A percentile compares a stretch with the other conserved stretches of the same genome.
phyloP scores from a whole-genome alignment of 768 basidiomycete genomes.

The Pleurotus sapidus region DNA sequence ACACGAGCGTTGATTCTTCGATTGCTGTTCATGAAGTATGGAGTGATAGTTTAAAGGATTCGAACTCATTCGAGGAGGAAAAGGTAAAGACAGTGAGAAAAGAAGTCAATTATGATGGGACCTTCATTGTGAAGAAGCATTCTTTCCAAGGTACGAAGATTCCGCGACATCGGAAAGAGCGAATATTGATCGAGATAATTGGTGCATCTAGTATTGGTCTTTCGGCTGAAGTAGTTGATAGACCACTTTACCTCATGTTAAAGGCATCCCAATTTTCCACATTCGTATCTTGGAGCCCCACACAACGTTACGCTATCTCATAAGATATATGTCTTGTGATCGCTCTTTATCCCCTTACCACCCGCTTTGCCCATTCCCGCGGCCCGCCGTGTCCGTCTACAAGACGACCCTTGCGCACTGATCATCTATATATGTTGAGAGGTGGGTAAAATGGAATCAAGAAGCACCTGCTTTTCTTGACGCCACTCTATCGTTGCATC shows the following conservation, averaged over 20 bases:
- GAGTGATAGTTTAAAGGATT: conserved; percentile 39
- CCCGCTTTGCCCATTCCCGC: not conserved
- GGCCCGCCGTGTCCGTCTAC: not conserved
- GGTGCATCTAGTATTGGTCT: not conserved
- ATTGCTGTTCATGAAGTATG: conserved; percentile 51
- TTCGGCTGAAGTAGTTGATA: not conserved
- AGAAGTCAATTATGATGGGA: conserved; percentile 29
- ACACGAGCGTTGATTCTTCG: conserved; percentile 14
- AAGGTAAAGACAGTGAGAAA: conserved; percentile 30
- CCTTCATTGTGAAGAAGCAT: conserved; percentile 38
- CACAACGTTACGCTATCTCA: not conserved
- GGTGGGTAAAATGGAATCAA: not conserved
- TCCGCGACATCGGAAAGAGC: no score
- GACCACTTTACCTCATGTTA: not conserved
- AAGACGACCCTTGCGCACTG: not conserved
- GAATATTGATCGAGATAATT: no score
- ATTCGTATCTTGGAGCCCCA: not conserved
- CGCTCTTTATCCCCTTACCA: not conserved
- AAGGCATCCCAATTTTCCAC: not conserved
- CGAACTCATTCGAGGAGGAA: conserved; percentile 42
- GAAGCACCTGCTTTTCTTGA: not conserved
- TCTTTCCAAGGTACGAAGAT: conserved; percentile 40
- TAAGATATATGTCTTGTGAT: not conserved
- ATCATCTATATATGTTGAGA: not conserved
- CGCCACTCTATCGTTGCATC: not conserved